Base-by-base conservation (phyloP, 2,329 filamentous ascomycete genomes). In the Bipolaris bicolor region DNA sequence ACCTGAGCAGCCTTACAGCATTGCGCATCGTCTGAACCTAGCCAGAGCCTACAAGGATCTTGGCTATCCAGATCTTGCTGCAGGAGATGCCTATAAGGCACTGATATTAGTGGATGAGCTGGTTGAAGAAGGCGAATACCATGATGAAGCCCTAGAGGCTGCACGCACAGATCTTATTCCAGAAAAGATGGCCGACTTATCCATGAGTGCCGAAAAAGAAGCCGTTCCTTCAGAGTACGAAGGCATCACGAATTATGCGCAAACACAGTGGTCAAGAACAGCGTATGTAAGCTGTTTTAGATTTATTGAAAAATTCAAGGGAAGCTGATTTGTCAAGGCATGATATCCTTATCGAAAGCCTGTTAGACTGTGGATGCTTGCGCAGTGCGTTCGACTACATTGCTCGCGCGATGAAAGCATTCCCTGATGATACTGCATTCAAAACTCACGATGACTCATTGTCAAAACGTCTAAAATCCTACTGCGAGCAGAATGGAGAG, bases 61-160 rank as follows among this genome's bases (percentile, higher is more conserved):
- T 45, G 91, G 87, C 36, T 98, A 97, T 75, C 91, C 92, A 0
- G 95, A 99, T 75, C 85, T 99, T 37, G 92, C 92, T 5, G 88
- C 89, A 10, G 91, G 92, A 33, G 93, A 97, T 80, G 91, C 92
- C 5, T 98, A 98, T 74, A 89, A 90, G 53, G 92, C 93, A 1
- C 83, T 98, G n/a, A 84, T 97, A 3, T 80, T 99, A 45, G 85
- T 90, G 15, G 94, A 98, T 71, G 91, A 95, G 64, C 84, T 92
- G 34, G 77, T 83, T 62, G 88, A 95, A 53, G 90, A 94, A 60
- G 85, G 86, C 37, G 93, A 97, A 75, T 96, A 92, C 69, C 89
- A 95, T 71, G 87, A 92, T 15, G 79, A 85, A 65, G 88, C 88
- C 7, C 64, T 82, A 6, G 83, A 85, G 49, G 80, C 83, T 9